Evolutionary conservation across 352 stramenopile species (phyloP).

Genomic region (Salisapilia sapeloensis): DNA sequence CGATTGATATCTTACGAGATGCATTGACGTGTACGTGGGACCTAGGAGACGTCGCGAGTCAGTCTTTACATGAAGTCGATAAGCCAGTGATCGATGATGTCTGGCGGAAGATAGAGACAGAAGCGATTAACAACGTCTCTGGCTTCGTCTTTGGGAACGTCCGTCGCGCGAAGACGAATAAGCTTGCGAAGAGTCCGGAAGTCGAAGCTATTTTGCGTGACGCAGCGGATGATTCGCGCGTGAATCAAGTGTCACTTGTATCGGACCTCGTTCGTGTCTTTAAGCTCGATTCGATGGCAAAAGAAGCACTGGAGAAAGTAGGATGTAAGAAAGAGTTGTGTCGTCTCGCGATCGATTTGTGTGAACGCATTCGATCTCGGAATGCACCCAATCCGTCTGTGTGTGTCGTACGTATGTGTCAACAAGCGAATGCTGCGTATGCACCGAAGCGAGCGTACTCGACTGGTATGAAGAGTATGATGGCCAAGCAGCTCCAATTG

Average conservation of each 20-base stretch:
- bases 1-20: constrained; percentile 44
- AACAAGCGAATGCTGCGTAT: constrained; percentile 47
- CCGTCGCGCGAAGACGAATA: constrained; percentile 38
- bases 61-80: constrained; percentile 63
- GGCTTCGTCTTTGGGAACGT: constrained; percentile 62
- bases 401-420: constrained; percentile 63
- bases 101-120: constrained; percentile 56
- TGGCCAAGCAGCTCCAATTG: constrained; percentile 73
- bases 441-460: constrained; percentile 74
- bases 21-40: constrained; percentile 77
- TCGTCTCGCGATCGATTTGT: constrained; percentile 60
- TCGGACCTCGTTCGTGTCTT: constrained; percentile 53
- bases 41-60: constrained; percentile 38
- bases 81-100: constrained; percentile 60
- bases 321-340: constrained; percentile 35
- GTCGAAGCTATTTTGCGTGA: constrained; percentile 34
- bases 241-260: constrained; percentile 30
- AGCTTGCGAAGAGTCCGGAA: constrained; percentile 43
- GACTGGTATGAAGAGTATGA: constrained; percentile 75
- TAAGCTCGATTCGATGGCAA: constrained; percentile 65
- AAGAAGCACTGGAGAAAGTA: constrained; percentile 47
- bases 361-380: constrained; percentile 54
- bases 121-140: constrained; percentile 43
- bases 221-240: constrained; percentile 38
- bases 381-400: constrained; percentile 75